phyloP scores from a whole-genome alignment of 768 basidiomycete genomes.

The Pleurotus tuber-regium region DNA sequence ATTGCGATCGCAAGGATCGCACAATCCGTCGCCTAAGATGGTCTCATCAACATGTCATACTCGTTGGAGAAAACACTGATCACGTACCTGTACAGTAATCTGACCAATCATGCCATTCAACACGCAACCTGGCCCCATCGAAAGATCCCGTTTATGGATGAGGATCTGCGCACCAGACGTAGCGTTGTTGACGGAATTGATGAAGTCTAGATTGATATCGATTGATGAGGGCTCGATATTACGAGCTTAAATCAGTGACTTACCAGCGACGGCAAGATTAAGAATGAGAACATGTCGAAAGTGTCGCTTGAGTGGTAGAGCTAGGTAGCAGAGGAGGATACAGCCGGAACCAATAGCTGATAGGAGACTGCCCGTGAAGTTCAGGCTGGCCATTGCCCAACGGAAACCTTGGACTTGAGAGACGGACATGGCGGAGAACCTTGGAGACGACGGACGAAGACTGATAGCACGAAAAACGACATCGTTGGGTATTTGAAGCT shows the following conservation, averaged over 20 bases:
- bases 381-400: conserved; percentile 1
- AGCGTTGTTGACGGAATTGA: conserved; percentile 11
- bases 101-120: conserved; percentile 5
- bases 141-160: conserved; percentile 1
- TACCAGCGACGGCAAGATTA: conserved; percentile 15
- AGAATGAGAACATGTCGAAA: conserved; percentile 17
- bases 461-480: too few relatives aligned
- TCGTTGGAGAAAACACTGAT: not conserved
- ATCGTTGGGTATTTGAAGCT: too few relatives aligned
- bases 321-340: conserved; percentile 15
- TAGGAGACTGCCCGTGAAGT: conserved; percentile 5
- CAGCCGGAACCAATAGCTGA: conserved; percentile 13
- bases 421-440: too few relatives aligned
- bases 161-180: conserved; percentile 15
- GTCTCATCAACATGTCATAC: not conserved
- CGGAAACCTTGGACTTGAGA: too few relatives aligned
- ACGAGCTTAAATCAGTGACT: too few relatives aligned
- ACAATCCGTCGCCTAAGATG: conserved; percentile 14
- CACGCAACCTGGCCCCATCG: not conserved
- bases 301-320: conserved; percentile 11
- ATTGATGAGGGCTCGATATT: not conserved
- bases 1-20: conserved; percentile 16
- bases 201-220: conserved; percentile 7
- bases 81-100: conserved; percentile 7
- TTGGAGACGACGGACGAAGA: too few relatives aligned